Evolutionary conservation across 2,329 filamentous ascomycete genomes (phyloP).

Genomic region (Nemania sp.): DNA sequence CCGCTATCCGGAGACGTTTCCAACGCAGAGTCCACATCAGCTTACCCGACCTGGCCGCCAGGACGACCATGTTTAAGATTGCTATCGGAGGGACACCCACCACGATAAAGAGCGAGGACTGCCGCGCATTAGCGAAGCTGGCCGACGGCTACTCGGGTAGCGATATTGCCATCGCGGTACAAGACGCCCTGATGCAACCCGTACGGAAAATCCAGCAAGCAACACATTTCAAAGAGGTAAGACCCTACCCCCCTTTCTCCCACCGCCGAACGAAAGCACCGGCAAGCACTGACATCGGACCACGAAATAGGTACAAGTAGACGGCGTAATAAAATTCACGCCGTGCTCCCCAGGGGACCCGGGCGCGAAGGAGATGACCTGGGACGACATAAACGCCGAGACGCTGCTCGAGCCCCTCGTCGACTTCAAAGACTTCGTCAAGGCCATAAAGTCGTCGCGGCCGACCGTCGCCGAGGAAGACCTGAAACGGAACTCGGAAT

Average conservation of each 20-base stretch:
- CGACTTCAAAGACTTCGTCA: constrained; percentile 87
- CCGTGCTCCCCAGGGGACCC: constrained; percentile 92
- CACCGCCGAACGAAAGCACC: not conserved
- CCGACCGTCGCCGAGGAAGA: constrained; percentile 91
- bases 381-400: constrained; percentile 84
- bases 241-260: constrained; percentile 20
- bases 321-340: constrained; percentile 71
- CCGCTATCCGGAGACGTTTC: constrained; percentile 93
- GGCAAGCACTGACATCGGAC: constrained; percentile 2
- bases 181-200: constrained; percentile 96
- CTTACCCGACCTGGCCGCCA: constrained; percentile 81
- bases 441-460: constrained; percentile 83
- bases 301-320: constrained; percentile 65
- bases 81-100: constrained; percentile 93
- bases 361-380: constrained; percentile 89
- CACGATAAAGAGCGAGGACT: constrained; percentile 77
- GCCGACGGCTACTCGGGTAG: constrained; percentile 95
- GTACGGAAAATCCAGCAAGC: constrained; percentile 96
- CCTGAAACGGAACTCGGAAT: constrained; percentile 81
- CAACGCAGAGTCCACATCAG: constrained; percentile 96
- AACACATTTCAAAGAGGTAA: constrained; percentile 94
- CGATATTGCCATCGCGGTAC: constrained; percentile 94
- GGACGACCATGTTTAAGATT: constrained; percentile 94
- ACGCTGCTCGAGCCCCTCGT: constrained; percentile 85
- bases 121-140: constrained; percentile 74